Percentiles rank a stretch among this genome's conserved stretches.
Conservation (phyloP, 2,329 filamentous ascomycete genomes). For the Metarhizium rileyi region DNA sequence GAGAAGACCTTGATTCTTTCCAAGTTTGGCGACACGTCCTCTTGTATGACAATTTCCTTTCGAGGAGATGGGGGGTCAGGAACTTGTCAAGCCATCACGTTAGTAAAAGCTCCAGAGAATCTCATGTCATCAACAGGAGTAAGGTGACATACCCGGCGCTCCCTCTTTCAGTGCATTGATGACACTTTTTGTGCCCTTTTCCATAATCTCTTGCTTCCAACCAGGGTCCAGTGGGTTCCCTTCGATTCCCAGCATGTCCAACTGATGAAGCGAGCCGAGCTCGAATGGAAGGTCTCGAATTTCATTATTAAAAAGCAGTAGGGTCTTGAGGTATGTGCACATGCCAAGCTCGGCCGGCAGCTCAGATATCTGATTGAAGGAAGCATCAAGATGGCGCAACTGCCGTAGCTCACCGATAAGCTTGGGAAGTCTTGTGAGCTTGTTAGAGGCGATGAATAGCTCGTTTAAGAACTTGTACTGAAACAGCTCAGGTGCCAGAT, state of each 20-base stretch:
- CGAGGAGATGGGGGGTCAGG: conserved; percentile 68
- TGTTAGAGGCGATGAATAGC: conserved; percentile 90
- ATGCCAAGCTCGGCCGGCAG: conserved; percentile 90
- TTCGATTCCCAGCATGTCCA: conserved; percentile 85
- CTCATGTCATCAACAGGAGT: conserved; percentile 8
- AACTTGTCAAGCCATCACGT: conserved; percentile 38
- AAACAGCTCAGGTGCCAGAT: conserved; percentile 72
- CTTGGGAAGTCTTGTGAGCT: conserved; percentile 68
- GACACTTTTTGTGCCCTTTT: conserved; percentile 77
- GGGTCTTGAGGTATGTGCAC: conserved; percentile 82
- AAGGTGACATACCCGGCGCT: conserved; percentile 60
- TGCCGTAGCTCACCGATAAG: conserved; percentile 75
- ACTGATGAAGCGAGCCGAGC: conserved; percentile 75
- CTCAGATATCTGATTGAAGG: conserved; percentile 73
- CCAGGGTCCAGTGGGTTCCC: conserved; percentile 76
- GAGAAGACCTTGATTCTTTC: conserved; percentile 79
- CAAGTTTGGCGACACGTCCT: conserved; percentile 46
- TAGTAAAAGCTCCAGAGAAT: background rate
- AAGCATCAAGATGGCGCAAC: conserved; percentile 76
- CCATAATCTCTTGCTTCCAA: conserved; percentile 72
- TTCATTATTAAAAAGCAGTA: conserved; percentile 85
- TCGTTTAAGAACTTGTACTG: conserved; percentile 82
- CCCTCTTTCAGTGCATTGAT: conserved; percentile 76
- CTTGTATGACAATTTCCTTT: conserved; percentile 68
- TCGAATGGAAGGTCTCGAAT: conserved; percentile 76